Base-by-base conservation (phyloP, 2,329 filamentous ascomycete genomes). In the Blastomyces gilchristii region DNA sequence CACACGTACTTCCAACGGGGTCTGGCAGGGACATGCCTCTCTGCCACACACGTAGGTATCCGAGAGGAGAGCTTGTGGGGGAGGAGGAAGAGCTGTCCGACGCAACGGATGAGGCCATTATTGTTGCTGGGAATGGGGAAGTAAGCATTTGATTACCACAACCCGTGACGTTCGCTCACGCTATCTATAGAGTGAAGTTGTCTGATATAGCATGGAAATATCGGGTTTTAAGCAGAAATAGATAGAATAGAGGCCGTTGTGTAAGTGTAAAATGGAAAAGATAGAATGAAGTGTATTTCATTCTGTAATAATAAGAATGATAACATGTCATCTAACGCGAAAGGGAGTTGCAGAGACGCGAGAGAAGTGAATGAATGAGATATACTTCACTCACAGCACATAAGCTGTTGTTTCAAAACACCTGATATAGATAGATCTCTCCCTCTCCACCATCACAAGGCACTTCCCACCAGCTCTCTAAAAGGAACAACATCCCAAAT, bases 41-140 rank as follows among this genome's bases (percentile, higher is more conserved):
- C 22, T 60, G 64, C 57, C 47, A 62, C 58, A 61, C 64, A 52
- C 60, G 61, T 9, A 67, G 37, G 12, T 50, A 61, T 22, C 64
- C 66, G n/a, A 67, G 63, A 58, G 62, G 63, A 22, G 41, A 49
- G 12, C 28, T n/a, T 16, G 62, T 61, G 41, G 3, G 45, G 43
- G 61, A 25, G 16, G 53, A 56, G 34, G 52, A 53, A 45, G 31
- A 8, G 31, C 31, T 39, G 18, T 39, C 25, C 16, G n/a, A 1
- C 12, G 2, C 16, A 7, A 22, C 22, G n/a, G 28, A 22, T 39
- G 31, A 12, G 18, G 53, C 12, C 53, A 56, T 56, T n/a, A 5
- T 39, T 56, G 31, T 9, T 41, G 31, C 8, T 41, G 11, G 9
- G 28, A 9, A 8, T 4, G 5, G 18, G 53, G 34, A 39, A n/a